phyloP scores from a whole-genome alignment of 345 rosid species.

The Brassica juncea region DNA sequence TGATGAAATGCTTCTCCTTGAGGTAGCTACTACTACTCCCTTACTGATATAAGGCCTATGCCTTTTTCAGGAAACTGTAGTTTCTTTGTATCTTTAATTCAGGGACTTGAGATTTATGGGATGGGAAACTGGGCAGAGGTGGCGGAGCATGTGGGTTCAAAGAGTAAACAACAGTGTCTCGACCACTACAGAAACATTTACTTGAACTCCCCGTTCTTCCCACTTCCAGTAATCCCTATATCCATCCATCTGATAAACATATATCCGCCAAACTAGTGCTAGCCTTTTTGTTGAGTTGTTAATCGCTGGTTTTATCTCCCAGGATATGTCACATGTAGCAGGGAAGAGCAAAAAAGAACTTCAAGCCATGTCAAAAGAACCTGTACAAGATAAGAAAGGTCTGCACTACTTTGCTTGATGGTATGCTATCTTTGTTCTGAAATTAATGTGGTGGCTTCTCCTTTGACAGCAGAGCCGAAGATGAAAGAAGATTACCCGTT shows the following conservation, averaged over 20 bases:
- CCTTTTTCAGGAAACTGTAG: neutral
- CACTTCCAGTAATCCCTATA: slow-evolving; percentile 71
- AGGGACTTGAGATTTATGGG: slow-evolving; percentile 99
- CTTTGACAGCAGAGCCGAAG: slow-evolving; percentile 56
- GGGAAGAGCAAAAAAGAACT: slow-evolving; percentile 95
- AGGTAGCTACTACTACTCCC: slow-evolving; percentile 50
- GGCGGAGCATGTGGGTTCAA: slow-evolving; percentile 97
- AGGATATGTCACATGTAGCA: slow-evolving; percentile 96
- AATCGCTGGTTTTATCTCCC: slow-evolving; percentile 3
- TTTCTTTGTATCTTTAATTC: slow-evolving; percentile 8
- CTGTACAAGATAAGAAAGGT: slow-evolving; percentile 86
- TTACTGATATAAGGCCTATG: neutral
- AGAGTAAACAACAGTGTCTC: slow-evolving; percentile 84
- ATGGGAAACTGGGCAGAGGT: slow-evolving; percentile 96
- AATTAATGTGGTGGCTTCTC: slow-evolving; percentile 39
- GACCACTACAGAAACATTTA: slow-evolving; percentile 75
- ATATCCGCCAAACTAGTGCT: neutral
- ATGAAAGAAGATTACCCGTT: slow-evolving; percentile 80
- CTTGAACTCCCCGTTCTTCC: slow-evolving; percentile 82
- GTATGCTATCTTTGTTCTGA: neutral
- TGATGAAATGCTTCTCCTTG: slow-evolving; percentile 92
- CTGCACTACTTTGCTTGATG: slow-evolving; percentile 17
- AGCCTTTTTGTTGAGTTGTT: slow-evolving; percentile 6
- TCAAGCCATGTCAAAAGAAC: slow-evolving; percentile 96
- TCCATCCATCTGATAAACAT: slow-evolving; percentile 9